Evolutionary conservation across 176 grass and related monocot species (phyloP).

Genomic region (Lolium multiflorum): DNA sequence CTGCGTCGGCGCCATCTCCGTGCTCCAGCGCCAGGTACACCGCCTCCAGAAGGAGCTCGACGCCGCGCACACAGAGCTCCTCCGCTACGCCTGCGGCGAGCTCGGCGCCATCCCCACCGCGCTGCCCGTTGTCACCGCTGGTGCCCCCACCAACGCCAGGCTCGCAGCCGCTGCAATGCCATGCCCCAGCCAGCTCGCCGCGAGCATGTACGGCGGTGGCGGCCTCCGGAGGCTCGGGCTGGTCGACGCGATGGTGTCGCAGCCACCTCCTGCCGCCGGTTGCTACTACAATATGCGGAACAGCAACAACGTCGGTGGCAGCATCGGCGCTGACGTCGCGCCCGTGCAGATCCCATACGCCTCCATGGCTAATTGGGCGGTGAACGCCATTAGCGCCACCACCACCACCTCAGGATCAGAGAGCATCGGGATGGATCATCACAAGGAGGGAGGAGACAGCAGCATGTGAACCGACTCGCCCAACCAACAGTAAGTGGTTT

Average conservation of each 20-base stretch:
- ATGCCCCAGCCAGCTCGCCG: constrained; percentile 34
- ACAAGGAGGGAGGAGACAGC: constrained; percentile 72
- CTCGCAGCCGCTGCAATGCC: constrained; percentile 46
- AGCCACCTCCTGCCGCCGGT: constrained; percentile 7
- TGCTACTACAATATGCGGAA: constrained; percentile 59
- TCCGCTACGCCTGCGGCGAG: constrained; percentile 75
- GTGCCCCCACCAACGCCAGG: constrained; percentile 16
- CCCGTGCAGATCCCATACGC: constrained; percentile 53
- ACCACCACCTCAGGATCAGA: constrained; percentile 61
- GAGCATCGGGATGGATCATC: constrained; percentile 71
- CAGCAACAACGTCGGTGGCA: constrained; percentile 18
- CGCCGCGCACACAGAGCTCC: constrained; percentile 70
- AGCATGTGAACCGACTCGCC: constrained; percentile 57
- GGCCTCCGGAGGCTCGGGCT: constrained; percentile 50
- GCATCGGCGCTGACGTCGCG: constrained; percentile 44
- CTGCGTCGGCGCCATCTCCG: constrained; percentile 83
- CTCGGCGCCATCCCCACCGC: constrained; percentile 55
- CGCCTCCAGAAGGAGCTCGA: constrained; percentile 87
- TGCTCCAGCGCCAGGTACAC: constrained; percentile 79
- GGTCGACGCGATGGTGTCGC: constrained; percentile 16
- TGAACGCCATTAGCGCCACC: constrained; percentile 54
- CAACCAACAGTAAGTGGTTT: constrained; percentile 44
- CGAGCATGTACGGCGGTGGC: constrained; percentile 47
- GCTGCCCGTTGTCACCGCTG: constrained; percentile 46
- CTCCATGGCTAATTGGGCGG: constrained; percentile 57